These are phyloP conservation scores for Erodium chrysanthum DNA, from an alignment of 441 rosid species.

Conservation along the genomic window DNA sequence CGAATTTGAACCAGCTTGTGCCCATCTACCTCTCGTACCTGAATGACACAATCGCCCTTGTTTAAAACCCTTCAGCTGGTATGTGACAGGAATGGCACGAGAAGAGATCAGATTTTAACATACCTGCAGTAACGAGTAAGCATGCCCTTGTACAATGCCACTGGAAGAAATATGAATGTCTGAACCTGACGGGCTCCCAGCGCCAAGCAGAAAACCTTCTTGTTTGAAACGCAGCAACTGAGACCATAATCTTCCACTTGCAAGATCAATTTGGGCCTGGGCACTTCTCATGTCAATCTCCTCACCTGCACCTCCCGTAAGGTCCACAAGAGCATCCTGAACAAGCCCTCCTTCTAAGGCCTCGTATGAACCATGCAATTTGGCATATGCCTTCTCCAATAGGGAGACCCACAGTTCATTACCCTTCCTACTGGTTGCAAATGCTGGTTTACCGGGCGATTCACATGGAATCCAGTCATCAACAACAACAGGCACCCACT, in stretches of 20 bases:
- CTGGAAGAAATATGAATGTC: slow-evolving; percentile 98
- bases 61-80: slow-evolving; percentile 13
- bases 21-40: slow-evolving; percentile 99
- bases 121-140: slow-evolving; percentile 96
- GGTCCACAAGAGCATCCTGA: slow-evolving; percentile 99
- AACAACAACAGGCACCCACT: slow-evolving; percentile 99
- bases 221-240: slow-evolving; percentile 92
- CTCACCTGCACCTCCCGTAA: slow-evolving; percentile 99
- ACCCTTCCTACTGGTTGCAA: slow-evolving; percentile 89
- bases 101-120: slow-evolving; percentile 16
- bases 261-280: slow-evolving; percentile 99
- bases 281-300: slow-evolving; percentile 99
- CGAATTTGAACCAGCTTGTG: slow-evolving; percentile 96
- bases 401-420: slow-evolving; percentile 98
- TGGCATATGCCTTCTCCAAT: slow-evolving; percentile 97
- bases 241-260: slow-evolving; percentile 99
- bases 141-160: slow-evolving; percentile 99
- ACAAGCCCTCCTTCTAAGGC: slow-evolving; percentile 99
- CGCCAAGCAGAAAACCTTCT: slow-evolving; percentile 98
- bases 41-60: slow-evolving; percentile 16
- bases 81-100: slow-evolving; percentile 13
- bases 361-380: slow-evolving; percentile 97
- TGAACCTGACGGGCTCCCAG: slow-evolving; percentile 99
- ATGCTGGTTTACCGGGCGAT: slow-evolving; percentile 91
- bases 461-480: slow-evolving; percentile 99